A percentile compares a stretch with the other conserved stretches of the same genome.
Evolutionary conservation across 805 yeast genomes (phyloP).

Genomic region (Yueomyces sinensis): DNA sequence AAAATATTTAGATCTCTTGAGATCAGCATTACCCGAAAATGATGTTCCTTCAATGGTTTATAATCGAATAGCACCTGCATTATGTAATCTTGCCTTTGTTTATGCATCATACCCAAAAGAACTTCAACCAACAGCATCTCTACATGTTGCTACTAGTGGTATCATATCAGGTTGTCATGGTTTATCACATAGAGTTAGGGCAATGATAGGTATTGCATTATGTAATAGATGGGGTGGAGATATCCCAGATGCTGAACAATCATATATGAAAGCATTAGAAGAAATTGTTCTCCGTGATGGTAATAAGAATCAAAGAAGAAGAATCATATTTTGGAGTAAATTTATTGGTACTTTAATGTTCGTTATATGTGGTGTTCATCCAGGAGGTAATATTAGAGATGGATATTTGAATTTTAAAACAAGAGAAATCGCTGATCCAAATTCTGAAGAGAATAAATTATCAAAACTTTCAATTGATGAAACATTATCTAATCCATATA

Average conservation of each 20-base stretch:
- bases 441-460: neutral
- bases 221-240: conserved; percentile 81
- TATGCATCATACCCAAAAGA: conserved; percentile 71
- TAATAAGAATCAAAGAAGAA: conserved; percentile 29
- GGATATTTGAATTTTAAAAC: conserved; percentile 17
- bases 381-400: conserved; percentile 65
- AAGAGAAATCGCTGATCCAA: neutral
- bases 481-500: neutral
- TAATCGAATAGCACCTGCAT: conserved; percentile 51
- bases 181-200: conserved; percentile 55
- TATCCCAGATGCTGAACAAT: conserved; percentile 42
- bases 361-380: conserved; percentile 68
- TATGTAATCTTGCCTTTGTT: conserved; percentile 62
- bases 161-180: conserved; percentile 68
- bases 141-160: conserved; percentile 62
- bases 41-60: conserved; percentile 46
- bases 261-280: conserved; percentile 33
- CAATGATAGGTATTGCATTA: conserved; percentile 57
- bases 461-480: conserved; percentile 2
- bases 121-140: conserved; percentile 59
- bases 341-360: conserved; percentile 64
- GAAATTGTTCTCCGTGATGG: conserved; percentile 36
- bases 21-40: conserved; percentile 42
- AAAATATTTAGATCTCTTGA: conserved; percentile 40
- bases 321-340: conserved; percentile 58